phyloP scores from a whole-genome alignment of 805 yeast species.

The Wickerhamomyces hampshirensis region DNA sequence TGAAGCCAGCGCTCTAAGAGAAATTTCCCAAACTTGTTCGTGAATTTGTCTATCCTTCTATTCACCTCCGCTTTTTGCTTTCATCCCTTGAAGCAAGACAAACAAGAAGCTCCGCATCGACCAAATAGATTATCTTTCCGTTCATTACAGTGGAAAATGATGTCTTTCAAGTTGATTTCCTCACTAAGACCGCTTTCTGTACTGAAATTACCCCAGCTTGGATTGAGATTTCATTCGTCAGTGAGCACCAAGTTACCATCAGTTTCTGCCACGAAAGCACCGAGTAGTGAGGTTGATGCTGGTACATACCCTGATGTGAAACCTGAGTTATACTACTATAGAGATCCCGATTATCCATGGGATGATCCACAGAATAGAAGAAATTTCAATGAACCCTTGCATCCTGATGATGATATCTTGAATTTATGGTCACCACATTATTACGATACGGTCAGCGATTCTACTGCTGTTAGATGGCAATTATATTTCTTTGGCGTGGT shows the following conservation, averaged over 20 bases:
- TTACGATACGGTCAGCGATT: slow-evolving; percentile 53
- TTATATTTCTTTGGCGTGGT: slow-evolving; percentile 50
- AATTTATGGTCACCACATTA: slow-evolving; percentile 88
- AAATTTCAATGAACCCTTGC: slow-evolving; percentile 68
- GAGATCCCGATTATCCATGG: slow-evolving; percentile 67
- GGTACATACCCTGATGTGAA: slow-evolving; percentile 58
- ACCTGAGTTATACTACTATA: slow-evolving; percentile 54
- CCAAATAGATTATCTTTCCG: too few relatives aligned
- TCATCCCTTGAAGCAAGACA: background rate
- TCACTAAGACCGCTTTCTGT: too few relatives aligned
- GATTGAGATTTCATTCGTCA: too few relatives aligned
- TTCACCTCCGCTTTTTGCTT: background rate
- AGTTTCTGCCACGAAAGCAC: background rate
- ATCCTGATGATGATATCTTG: slow-evolving; percentile 65
- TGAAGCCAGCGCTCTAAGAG: too few relatives aligned
- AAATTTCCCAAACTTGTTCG: background rate
- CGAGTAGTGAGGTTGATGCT: slow-evolving; percentile 15
- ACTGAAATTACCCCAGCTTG: too few relatives aligned
- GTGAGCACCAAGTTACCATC: too few relatives aligned
- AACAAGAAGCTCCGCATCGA: too few relatives aligned
- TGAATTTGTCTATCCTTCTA: background rate
- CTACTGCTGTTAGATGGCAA: slow-evolving; percentile 55
- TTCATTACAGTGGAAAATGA: too few relatives aligned
- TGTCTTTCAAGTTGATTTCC: too few relatives aligned
- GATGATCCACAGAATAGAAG: slow-evolving; percentile 82